Percentiles rank a stretch among this genome's conserved stretches.
These are phyloP conservation scores for Pseudisothecium myosuroides DNA, from an alignment of 225 moss, liverwort and hornwort genomes.

Conservation along the genomic window DNA sequence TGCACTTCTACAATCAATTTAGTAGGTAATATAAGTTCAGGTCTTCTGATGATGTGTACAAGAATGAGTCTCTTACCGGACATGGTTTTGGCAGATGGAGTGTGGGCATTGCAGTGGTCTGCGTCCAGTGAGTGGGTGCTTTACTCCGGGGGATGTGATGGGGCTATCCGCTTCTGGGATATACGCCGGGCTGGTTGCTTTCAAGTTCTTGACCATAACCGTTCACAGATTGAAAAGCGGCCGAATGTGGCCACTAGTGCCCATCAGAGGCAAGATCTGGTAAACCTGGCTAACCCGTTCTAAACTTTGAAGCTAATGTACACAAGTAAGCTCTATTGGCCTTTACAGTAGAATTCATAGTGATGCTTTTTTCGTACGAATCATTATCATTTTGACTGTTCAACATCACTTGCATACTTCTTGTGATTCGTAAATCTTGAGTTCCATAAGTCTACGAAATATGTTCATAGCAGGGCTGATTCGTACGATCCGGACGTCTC, in stretches of 20 bases:
- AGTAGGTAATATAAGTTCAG: neutral
- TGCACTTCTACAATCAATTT: neutral
- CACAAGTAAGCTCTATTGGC: neutral
- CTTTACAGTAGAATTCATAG: neutral
- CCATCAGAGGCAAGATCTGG: slow-evolving; percentile 26
- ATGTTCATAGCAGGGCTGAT: neutral
- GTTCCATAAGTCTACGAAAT: neutral
- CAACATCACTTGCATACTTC: neutral
- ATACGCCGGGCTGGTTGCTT: slow-evolving; percentile 86
- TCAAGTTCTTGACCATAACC: slow-evolving; percentile 72
- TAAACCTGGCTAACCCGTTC: neutral
- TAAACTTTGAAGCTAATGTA: neutral
- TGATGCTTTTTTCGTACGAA: neutral
- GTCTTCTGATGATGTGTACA: neutral
- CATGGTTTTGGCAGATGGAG: slow-evolving; percentile 56
- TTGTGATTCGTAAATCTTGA: neutral
- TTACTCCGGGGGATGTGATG: slow-evolving; percentile 84
- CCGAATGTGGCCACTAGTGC: slow-evolving; percentile 17
- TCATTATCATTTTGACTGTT: neutral
- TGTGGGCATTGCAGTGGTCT: slow-evolving; percentile 97
- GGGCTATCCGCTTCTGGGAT: slow-evolving; percentile 98
- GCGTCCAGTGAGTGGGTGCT: slow-evolving; percentile 80
- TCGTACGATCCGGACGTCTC: neutral
- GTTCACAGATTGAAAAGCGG: slow-evolving; percentile 67
- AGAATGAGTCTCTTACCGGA: neutral